Base-by-base conservation (phyloP, 1,284 basidiomycete species). In the Clitocybe nebularis region DNA sequence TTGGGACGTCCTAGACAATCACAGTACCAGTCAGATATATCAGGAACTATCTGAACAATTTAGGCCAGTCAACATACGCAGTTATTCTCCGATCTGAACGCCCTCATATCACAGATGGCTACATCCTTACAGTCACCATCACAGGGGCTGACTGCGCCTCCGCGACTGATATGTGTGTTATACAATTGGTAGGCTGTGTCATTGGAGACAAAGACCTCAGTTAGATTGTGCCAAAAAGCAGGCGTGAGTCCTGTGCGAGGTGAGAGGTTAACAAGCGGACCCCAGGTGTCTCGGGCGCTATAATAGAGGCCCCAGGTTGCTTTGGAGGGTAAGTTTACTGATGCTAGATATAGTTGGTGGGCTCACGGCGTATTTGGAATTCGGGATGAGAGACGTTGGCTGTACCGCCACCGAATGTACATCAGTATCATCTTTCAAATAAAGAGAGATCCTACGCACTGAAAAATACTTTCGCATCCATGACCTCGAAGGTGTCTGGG, bases 61-160 rank as follows among this genome's bases (percentile, higher is more conserved):
- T 14, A 8, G 19, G 19, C 2, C 9, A 16, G 13, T 16, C 9
- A 5, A 32, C 29, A 16, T 3, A 32, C 29, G 11, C 29, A 32
- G 11, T 32, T 32, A 32, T 32, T 32, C 29, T 32, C 29, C 14
- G 29, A 32, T 16, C 29, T 32, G 10, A 32, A 32, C 14, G 29
- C 29, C 29, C 29, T 13, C 29, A 32, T 32, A 14, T 32, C 29
- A 11, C 29, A 32, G 14, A 32, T 32, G 2, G 29, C 19, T 13
- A 9, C 19, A 16, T 32, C 19, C 11, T 32, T 32, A 17, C 29
- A 32, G 19, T 3, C 10, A 13, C 3, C 29, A 32, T 32, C 29
- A 9, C 29, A 32, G 3, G 13, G 7, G 19, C 14, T 32, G 3
- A 32, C 29, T 3, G 29, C 29, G 6, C 29, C 29, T 16, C 5